Conservation (phyloP, 2,329 filamentous ascomycete species). For the Tolypocladium pustulatum region DNA sequence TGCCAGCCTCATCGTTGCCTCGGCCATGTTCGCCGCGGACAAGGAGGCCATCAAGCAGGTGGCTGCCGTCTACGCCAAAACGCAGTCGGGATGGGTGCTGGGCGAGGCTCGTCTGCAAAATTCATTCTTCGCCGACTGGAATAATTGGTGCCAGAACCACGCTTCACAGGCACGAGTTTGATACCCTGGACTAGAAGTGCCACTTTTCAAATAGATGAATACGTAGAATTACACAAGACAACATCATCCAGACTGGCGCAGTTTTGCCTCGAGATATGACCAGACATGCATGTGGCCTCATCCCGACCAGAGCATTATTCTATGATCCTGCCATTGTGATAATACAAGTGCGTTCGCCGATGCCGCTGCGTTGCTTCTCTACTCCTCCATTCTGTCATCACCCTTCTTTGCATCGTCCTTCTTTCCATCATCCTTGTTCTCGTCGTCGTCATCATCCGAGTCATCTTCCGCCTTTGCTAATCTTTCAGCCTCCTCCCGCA, state of each 20-base stretch:
- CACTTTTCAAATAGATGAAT: constrained; percentile 1
- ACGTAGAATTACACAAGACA: background rate
- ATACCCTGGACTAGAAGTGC: background rate
- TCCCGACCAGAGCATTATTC: constrained; percentile 18
- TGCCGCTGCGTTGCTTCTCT: constrained; percentile 20
- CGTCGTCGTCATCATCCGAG: constrained; percentile 74
- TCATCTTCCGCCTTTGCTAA: constrained; percentile 86
- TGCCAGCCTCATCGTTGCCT: constrained; percentile 57
- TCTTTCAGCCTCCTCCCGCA: constrained; percentile 85
- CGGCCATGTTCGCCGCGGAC: constrained; percentile 46
- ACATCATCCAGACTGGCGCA: background rate
- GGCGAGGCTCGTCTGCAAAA: constrained; percentile 50
- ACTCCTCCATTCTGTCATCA: constrained; percentile 86
- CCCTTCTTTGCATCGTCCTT: constrained; percentile 53
- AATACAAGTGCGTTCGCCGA: constrained; percentile 19
- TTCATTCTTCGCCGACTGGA: constrained; percentile 61
- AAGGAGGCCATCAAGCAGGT: constrained; percentile 42
- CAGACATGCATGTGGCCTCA: background rate
- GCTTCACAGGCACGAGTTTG: constrained; percentile 21
- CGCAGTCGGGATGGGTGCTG: constrained; percentile 46
- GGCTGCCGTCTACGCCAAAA: constrained; percentile 53
- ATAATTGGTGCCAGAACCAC: constrained; percentile 57
- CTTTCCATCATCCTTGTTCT: constrained; percentile 68
- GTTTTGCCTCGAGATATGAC: background rate
- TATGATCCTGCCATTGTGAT: constrained; percentile 24